These are phyloP conservation scores for Lepidium sativum DNA, from an alignment of 345 rosid species.

Conservation along the genomic window DNA sequence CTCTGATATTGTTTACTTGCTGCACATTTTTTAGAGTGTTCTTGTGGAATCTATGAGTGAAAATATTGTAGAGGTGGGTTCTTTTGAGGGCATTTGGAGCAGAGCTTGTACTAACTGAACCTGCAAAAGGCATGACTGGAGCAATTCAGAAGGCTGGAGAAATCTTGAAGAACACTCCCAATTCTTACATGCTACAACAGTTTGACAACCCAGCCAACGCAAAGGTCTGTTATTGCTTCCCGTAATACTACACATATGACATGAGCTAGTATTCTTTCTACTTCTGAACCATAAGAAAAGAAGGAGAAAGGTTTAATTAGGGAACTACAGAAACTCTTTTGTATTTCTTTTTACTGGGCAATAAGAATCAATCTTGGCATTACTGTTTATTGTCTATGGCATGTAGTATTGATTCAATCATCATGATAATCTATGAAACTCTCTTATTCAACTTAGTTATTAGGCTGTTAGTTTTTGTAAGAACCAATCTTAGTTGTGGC, in stretches of 20 bases:
- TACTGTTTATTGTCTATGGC: background rate
- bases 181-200: conserved; percentile 74
- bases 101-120: conserved; percentile 69
- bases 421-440: background rate
- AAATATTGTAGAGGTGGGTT: conserved; percentile 80
- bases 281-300: background rate
- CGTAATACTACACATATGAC: background rate
- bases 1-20: background rate
- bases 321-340: no score
- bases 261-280: background rate
- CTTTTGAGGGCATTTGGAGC: conserved; percentile 89
- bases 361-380: background rate
- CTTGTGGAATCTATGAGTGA: conserved; percentile 92
- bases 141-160: conserved; percentile 76
- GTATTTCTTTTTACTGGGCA: no score
- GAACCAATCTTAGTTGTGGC: no score
- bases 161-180: conserved; percentile 53
- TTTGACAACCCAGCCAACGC: conserved; percentile 91
- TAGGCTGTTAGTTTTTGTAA: conserved; percentile 1
- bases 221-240: conserved; percentile 36
- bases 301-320: background rate
- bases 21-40: conserved; percentile 37
- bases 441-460: background rate
- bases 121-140: conserved; percentile 76
- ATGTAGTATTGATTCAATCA: background rate